These are phyloP conservation scores for Arabidopsis hybrid DNA, from an alignment of 441 rosid species.

Conservation along the genomic window DNA sequence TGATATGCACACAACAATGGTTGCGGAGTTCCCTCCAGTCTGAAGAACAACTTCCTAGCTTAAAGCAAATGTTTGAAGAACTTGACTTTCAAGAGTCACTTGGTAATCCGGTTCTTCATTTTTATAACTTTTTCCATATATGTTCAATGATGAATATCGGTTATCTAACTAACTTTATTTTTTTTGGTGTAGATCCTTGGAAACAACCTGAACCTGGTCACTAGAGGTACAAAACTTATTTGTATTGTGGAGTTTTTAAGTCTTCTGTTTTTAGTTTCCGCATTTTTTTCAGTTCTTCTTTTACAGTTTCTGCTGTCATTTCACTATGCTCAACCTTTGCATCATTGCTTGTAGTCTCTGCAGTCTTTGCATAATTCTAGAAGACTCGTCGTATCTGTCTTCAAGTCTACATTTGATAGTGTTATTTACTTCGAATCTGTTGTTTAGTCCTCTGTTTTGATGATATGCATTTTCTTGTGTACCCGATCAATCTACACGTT, in stretches of 20 bases:
- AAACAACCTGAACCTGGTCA: neutral
- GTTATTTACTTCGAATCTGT: neutral
- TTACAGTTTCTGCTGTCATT: neutral
- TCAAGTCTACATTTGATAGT: neutral
- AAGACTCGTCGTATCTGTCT: neutral
- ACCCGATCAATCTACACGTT: neutral
- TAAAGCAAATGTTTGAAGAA: neutral
- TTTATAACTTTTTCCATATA: neutral
- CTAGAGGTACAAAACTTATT: neutral
- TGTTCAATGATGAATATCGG: neutral
- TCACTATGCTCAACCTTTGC: neutral
- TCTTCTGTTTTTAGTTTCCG: neutral
- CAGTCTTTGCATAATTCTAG: neutral
- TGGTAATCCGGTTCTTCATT: neutral
- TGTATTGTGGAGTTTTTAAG: neutral
- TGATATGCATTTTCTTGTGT: neutral
- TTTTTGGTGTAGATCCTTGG: neutral
- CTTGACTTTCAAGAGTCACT: neutral
- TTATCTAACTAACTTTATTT: neutral
- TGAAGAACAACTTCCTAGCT: neutral
- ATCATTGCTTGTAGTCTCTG: neutral
- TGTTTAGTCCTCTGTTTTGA: neutral
- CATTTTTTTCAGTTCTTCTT: neutral
- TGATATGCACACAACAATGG: neutral
- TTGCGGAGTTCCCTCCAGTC: neutral